These are phyloP conservation scores for Phalaenopsis hybrid DNA, from an alignment of 116 monocot genomes.

Conservation along the genomic window DNA sequence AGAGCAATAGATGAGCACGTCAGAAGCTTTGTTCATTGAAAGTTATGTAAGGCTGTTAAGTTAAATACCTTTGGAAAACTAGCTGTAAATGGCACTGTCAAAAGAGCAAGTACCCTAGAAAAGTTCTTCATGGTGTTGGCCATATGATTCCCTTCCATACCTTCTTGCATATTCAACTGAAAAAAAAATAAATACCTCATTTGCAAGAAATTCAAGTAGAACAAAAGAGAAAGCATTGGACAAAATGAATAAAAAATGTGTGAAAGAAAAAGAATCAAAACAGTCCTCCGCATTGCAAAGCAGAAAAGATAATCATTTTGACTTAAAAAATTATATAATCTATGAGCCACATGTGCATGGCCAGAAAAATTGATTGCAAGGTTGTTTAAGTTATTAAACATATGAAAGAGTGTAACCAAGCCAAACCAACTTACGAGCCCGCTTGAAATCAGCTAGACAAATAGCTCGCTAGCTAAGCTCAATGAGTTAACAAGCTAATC, in stretches of 20 bases:
- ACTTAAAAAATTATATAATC: background rate
- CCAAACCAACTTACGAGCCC: no score
- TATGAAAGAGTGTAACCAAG: background rate
- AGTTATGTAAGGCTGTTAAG: background rate
- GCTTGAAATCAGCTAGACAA: no score
- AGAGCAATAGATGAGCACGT: background rate
- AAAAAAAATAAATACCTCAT: constrained; percentile 5
- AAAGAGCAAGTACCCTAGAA: constrained; percentile 62
- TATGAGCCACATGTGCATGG: background rate
- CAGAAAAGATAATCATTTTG: background rate
- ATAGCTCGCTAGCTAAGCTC: no score
- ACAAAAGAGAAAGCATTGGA: background rate
- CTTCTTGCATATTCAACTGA: constrained; percentile 94
- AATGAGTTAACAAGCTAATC: no score
- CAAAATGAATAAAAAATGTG: background rate
- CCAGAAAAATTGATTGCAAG: background rate
- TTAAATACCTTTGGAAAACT: constrained; percentile 79
- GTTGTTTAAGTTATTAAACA: background rate
- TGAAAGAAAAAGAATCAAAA: background rate
- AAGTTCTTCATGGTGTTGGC: constrained; percentile 84
- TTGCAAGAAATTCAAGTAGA: background rate
- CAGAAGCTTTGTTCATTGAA: background rate
- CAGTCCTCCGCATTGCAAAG: background rate
- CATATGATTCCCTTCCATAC: constrained; percentile 92
- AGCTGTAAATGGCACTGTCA: constrained; percentile 83